These are phyloP conservation scores for Fraxinus albicans DNA, from an alignment of 305 asterid genomes.

Conservation along the genomic window DNA sequence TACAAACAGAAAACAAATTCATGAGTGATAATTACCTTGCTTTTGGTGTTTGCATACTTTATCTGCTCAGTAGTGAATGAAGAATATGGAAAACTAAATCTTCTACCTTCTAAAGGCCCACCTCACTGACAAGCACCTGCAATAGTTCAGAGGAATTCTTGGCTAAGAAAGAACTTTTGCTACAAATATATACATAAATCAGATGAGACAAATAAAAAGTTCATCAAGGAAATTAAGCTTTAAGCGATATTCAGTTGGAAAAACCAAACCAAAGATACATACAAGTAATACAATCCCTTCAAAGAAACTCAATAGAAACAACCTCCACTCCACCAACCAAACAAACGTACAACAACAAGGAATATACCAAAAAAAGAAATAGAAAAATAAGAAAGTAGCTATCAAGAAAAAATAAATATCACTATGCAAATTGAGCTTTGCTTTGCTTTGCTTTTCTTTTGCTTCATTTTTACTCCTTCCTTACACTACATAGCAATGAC, in stretches of 20 bases:
- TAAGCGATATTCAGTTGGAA: slow-evolving; percentile 32
- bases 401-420: slow-evolving; percentile 34
- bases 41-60: slow-evolving; percentile 77
- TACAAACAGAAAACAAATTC: neutral
- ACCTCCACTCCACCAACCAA: slow-evolving; percentile 93
- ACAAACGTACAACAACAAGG: slow-evolving; percentile 38
- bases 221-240: slow-evolving; percentile 26
- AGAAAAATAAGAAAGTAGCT: slow-evolving; percentile 30
- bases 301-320: slow-evolving; percentile 75
- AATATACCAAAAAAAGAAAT: slow-evolving; percentile 13
- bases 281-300: slow-evolving; percentile 60
- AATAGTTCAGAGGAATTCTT: slow-evolving; percentile 41
- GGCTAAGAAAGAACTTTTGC: slow-evolving; percentile 28
- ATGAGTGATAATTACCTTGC: slow-evolving; percentile 47
- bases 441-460: slow-evolving; percentile 44
- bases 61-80: slow-evolving; percentile 25
- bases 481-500: slow-evolving; percentile 33
- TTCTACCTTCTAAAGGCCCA: slow-evolving; percentile 40
- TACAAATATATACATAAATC: slow-evolving; percentile 26
- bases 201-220: slow-evolving; percentile 21
- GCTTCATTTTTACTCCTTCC: slow-evolving; percentile 62
- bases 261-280: slow-evolving; percentile 41
- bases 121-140: slow-evolving; percentile 50
- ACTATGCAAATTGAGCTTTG: slow-evolving; percentile 33
- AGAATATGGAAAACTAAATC: slow-evolving; percentile 29